A percentile compares a stretch with the other conserved stretches of the same genome.
Conservation (phyloP, 1,284 basidiomycete species). For the Retiboletus flavoniger region DNA sequence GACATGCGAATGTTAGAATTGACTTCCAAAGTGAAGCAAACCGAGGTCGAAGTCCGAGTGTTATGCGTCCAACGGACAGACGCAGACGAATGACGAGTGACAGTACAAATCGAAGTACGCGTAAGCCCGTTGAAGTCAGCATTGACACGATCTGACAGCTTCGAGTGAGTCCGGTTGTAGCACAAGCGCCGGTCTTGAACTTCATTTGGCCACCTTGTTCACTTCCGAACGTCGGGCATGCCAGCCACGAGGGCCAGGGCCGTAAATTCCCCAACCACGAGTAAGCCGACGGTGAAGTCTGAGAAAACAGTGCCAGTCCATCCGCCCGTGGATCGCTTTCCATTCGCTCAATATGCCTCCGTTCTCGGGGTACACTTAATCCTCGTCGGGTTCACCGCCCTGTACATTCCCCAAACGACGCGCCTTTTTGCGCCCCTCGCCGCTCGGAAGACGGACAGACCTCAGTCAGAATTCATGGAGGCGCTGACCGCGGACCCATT, state of each 20-base stretch:
- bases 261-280: background rate
- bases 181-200: background rate
- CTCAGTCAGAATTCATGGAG: slow-evolving; percentile 64
- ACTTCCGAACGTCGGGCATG: slow-evolving; percentile 7
- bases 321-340: slow-evolving; percentile 30
- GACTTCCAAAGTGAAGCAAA: slow-evolving; percentile 11
- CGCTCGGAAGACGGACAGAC: slow-evolving; percentile 48
- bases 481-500: slow-evolving; percentile 64
- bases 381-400: slow-evolving; percentile 62
- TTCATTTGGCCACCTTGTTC: too few relatives aligned
- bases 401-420: slow-evolving; percentile 65
- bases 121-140: background rate
- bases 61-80: slow-evolving; percentile 1
- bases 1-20: background rate
- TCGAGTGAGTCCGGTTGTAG: too few relatives aligned
- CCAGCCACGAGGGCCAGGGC: slow-evolving; percentile 2
- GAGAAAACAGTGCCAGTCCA: background rate
- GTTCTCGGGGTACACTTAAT: slow-evolving; percentile 69
- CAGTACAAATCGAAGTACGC: slow-evolving; percentile 7
- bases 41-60: background rate
- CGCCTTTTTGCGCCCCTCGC: slow-evolving; percentile 40
- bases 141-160: background rate
- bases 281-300: slow-evolving; percentile 2
- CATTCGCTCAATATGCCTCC: slow-evolving; percentile 62
- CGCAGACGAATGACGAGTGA: slow-evolving; percentile 10